These are phyloP conservation scores for Amanita pallidorosea DNA, from an alignment of 768 basidiomycete species.

Conservation along the genomic window DNA sequence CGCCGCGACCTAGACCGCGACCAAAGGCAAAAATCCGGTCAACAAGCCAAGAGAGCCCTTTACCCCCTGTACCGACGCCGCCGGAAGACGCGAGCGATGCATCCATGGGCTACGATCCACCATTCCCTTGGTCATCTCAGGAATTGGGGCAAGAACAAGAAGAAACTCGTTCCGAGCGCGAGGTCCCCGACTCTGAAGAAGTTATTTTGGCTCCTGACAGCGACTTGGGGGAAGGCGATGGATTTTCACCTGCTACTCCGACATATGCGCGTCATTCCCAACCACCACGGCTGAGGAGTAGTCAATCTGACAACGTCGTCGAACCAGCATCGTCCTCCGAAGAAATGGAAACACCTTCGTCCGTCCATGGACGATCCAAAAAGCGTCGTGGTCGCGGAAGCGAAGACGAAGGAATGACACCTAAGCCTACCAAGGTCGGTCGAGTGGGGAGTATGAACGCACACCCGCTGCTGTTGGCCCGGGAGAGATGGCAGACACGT, in stretches of 20 bases:
- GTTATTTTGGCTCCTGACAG: neutral
- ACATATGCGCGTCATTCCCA: neutral
- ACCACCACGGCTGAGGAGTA: neutral
- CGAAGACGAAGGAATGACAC: neutral
- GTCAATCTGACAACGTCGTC: neutral
- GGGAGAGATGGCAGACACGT: neutral
- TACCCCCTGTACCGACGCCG: neutral
- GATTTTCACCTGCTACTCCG: neutral
- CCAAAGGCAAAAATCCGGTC: slow-evolving; percentile 14
- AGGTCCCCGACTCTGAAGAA: neutral
- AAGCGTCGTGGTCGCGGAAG: neutral
- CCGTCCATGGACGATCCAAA: slow-evolving; percentile 12
- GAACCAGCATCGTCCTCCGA: slow-evolving; percentile 5
- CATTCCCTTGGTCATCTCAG: neutral
- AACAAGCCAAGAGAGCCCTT: slow-evolving; percentile 4
- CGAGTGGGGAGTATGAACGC: neutral
- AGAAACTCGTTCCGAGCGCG: neutral
- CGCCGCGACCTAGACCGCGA: slow-evolving; percentile 15
- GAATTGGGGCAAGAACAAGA: neutral
- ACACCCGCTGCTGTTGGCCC: neutral
- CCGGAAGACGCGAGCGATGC: neutral
- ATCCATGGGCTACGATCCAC: slow-evolving; percentile 1
- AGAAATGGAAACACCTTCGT: slow-evolving; percentile 9
- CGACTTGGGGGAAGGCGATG: neutral
- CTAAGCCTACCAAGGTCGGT: slow-evolving; percentile 4